Evolutionary conservation across 352 stramenopile species (phyloP).

Genomic region (Globisporangium iwayamae): DNA sequence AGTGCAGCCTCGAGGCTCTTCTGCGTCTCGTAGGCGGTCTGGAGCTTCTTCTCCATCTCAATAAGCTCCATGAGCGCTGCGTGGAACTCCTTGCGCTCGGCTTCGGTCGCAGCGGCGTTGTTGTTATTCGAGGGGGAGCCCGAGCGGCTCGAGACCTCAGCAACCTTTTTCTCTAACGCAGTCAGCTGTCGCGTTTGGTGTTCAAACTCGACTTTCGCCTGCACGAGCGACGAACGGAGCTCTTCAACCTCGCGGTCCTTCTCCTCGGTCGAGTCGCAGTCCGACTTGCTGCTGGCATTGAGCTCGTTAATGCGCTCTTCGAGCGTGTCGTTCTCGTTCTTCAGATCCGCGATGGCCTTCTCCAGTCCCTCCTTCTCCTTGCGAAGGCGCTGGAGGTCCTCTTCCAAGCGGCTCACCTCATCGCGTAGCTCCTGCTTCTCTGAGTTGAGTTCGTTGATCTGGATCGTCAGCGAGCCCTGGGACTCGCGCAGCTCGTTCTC

Average conservation of each 20-base stretch:
- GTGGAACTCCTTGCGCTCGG: slow-evolving; percentile 60
- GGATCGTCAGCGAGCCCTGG: slow-evolving; percentile 3
- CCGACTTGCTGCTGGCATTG: slow-evolving; percentile 28
- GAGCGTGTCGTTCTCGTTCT: slow-evolving; percentile 55
- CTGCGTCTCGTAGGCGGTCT: slow-evolving; percentile 57
- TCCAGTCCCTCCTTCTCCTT: slow-evolving; percentile 42
- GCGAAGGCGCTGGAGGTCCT: slow-evolving; percentile 28
- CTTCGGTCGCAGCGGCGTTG: slow-evolving; percentile 32
- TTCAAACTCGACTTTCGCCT: slow-evolving; percentile 51
- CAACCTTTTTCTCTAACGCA: slow-evolving; percentile 52
- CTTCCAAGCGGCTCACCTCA: slow-evolving; percentile 14
- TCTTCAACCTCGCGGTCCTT: slow-evolving; percentile 54
- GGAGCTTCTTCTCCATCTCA: slow-evolving; percentile 63
- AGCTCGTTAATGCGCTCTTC: slow-evolving; percentile 56
- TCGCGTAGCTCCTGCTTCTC: slow-evolving; percentile 19
- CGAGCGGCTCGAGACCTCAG: slow-evolving; percentile 38
- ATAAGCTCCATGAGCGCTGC: slow-evolving; percentile 61
- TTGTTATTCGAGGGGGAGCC: slow-evolving; percentile 18
- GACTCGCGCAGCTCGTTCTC: slow-evolving; percentile 19
- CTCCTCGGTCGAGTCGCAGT: slow-evolving; percentile 34
- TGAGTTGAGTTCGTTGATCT: slow-evolving; percentile 15
- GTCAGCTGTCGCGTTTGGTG: slow-evolving; percentile 55
- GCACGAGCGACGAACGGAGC: slow-evolving; percentile 52
- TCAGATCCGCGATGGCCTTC: slow-evolving; percentile 39
- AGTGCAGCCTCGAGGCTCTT: slow-evolving; percentile 46